Evolutionary conservation across 192 early-diverging fungal species (phyloP).

Genomic region (Linnemannia exigua): DNA sequence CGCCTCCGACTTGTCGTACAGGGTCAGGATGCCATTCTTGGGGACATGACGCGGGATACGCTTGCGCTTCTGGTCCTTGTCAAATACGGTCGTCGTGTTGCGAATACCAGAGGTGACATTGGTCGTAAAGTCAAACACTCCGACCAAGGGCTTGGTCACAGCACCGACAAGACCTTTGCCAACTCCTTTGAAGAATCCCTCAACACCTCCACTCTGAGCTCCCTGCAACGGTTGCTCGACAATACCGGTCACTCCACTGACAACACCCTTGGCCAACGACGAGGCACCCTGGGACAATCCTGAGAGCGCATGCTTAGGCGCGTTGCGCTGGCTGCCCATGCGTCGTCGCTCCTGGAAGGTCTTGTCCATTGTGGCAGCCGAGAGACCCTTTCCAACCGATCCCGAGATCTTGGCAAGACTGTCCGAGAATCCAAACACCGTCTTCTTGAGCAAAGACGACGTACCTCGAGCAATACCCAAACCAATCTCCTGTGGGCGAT

Average conservation of each 20-base stretch:
- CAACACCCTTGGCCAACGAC: slow-evolving; percentile 85
- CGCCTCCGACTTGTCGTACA: slow-evolving; percentile 76
- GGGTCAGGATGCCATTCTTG: slow-evolving; percentile 85
- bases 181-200: slow-evolving; percentile 95
- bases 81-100: slow-evolving; percentile 93
- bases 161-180: slow-evolving; percentile 95
- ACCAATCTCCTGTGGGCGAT: slow-evolving; percentile 94
- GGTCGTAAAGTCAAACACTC: slow-evolving; percentile 94
- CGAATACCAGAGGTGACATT: slow-evolving; percentile 92
- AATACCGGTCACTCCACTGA: slow-evolving; percentile 90
- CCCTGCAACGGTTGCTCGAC: slow-evolving; percentile 89
- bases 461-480: slow-evolving; percentile 91
- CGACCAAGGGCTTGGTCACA: slow-evolving; percentile 96
- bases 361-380: slow-evolving; percentile 95
- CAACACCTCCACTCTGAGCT: slow-evolving; percentile 88
- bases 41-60: slow-evolving; percentile 89
- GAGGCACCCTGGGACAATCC: slow-evolving; percentile 92
- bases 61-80: slow-evolving; percentile 85
- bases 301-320: slow-evolving; percentile 89
- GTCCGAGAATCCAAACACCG: slow-evolving; percentile 96
- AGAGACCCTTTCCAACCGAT: slow-evolving; percentile 96
- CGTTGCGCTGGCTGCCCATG: slow-evolving; percentile 84
- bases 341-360: slow-evolving; percentile 89
- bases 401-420: slow-evolving; percentile 96
- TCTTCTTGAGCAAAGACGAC: slow-evolving; percentile 88